phyloP scores from a whole-genome alignment of 306 rosid species.

The Sophora flavescens region DNA sequence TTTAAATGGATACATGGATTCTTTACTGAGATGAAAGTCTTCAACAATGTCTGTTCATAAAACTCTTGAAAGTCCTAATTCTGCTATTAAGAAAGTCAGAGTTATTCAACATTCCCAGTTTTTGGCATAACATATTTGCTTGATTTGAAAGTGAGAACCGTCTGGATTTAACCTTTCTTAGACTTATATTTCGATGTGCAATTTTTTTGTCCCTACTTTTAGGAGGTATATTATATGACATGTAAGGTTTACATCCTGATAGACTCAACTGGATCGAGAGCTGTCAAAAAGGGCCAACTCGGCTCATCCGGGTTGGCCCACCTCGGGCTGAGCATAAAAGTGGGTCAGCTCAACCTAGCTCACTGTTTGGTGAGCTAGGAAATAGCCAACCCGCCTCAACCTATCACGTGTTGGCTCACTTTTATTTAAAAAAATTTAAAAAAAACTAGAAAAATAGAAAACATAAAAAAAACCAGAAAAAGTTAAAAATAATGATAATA shows the following conservation, averaged over 20 bases:
- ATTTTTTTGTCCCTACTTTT: background rate
- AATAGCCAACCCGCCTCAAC: too few species aligned
- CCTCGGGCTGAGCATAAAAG: too few species aligned
- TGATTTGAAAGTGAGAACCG: conserved; percentile 6
- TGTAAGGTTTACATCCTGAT: background rate
- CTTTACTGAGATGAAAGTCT: conserved; percentile 11
- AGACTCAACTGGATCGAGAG: too few species aligned
- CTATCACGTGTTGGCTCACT: too few species aligned
- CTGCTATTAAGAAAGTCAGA: conserved; percentile 20
- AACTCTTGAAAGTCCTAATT: background rate
- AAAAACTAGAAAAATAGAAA: too few species aligned
- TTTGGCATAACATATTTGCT: background rate
- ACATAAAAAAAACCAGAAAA: too few species aligned
- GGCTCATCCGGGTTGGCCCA: too few species aligned
- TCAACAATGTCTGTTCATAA: conserved; percentile 29
- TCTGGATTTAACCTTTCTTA: background rate
- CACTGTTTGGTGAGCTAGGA: too few species aligned
- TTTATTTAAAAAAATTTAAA: too few species aligned
- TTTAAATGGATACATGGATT: background rate
- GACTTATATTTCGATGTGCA: background rate
- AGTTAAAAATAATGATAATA: too few species aligned
- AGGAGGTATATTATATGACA: conserved; percentile 17
- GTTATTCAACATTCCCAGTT: conserved; percentile 15
- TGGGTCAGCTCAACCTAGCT: too few species aligned
- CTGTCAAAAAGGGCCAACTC: too few species aligned